Evolutionary conservation across 352 stramenopile species (phyloP), one percentile per base, ranked within the genome.

Genomic region (Peronospora tabacina): DNA sequence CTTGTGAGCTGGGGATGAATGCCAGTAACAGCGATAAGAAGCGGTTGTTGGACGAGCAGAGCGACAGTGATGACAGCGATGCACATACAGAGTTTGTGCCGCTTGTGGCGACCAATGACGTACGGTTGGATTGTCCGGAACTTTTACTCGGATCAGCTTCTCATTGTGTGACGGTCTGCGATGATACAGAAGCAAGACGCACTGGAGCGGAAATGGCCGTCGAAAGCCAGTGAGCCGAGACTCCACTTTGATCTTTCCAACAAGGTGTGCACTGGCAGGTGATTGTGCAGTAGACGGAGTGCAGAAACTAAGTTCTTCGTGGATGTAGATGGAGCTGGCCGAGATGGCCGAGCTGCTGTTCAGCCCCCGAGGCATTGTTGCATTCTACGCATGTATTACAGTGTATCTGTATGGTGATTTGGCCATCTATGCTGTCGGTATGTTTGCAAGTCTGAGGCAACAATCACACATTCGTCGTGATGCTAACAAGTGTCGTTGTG

Each of bases 331-430:
- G 72, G 82, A 94, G 54, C 51, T 94, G 20, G 80, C 82, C 12
- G 72, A 89, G 41, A 92, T 94, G 73, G 82, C 81, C 6, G 66
- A 91, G 37, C 48, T 84, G 51, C 68, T 94, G 6, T 94, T 89
- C 52, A 79, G 53, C 26, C 71, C 49, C 42, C 63, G 69, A 33
- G 78, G 82, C 5, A 72, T 84, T 38, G 62, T 86, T 15, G 76
- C 81, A 4, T 91, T 94, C 49, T 94, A 91, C 48, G 68, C 65
- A 26, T 90, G 76, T 49, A 70, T 87, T 20, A 82, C 83, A 40
- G 73, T 88, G 40, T 94, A 94, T 44, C 61, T 94, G 0, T 91
- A 90, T 42, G 82, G 82, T n/a, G 82, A 94, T 50, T 65, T 94
- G 41, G 78, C 82, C 15, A 94, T 91, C 39, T 91, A 94, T 48